Base-by-base conservation (phyloP, 1,284 basidiomycete genomes). In the Cryptococcus amylolentus region DNA sequence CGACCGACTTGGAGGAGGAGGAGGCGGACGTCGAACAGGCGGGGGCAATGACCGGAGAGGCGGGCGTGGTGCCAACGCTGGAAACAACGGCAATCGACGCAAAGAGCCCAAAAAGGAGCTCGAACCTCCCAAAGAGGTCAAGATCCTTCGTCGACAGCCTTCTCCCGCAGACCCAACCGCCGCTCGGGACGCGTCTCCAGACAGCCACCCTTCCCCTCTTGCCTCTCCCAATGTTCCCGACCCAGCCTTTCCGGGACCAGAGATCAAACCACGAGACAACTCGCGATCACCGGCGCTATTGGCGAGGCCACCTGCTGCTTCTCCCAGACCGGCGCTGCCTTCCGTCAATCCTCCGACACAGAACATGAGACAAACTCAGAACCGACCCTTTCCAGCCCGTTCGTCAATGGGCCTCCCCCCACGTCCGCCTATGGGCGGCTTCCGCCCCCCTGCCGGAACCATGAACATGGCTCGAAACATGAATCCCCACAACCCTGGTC, bases 71-170 rank as follows among this genome's bases (percentile, higher is more conserved):
- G 55, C 52, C 40, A 52, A 58, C 18, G 45, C 56, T 12, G 51
- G 57, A 37, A 27, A 23, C 5, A 35, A 27, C 23, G 50, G 51
- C 8, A 43, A 46, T 18, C 50, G 28, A 12, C 45, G 51, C 23
- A 53, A 40, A 45, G 54, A 49, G 37, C 42, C 39, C 49, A 52
- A 55, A 37, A 45, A 53, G 23, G 55, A 49, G 20, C 51, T 54
- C 35, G 66, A 67, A 44, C 58, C 62, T 2, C 64, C 66, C 46
- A 52, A 58, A 38, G 68, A 68, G 46, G 71, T 74, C 52, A 72
- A 68, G 57, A 71, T 74, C 48, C 66, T 74, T 23, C 61, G 72
- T 43, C 60, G 72, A 44, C 71, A 70, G 18, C 43, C 55, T 27
- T 51, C 44, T 13, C 23, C 51, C 52, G 16, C 49, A 43, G 26